Evolutionary conservation across 75 land plant genomes (phyloP), one percentile per base, ranked within the genome.

Genomic region (Selaginella tamariscina): DNA sequence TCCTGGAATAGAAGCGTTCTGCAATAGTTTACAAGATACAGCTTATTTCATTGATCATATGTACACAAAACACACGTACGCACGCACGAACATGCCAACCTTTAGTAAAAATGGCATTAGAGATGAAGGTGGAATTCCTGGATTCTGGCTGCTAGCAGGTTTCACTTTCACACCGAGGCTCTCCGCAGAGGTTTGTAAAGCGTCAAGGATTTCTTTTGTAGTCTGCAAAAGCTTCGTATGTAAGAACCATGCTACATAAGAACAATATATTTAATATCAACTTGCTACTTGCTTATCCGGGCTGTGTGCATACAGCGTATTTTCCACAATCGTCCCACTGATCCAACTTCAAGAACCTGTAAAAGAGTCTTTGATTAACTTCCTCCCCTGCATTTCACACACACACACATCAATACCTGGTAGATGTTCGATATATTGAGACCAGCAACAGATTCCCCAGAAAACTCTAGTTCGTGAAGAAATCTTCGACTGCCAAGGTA

Each of bases 401-500:
- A n/a, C n/a, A n/a, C n/a, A n/a, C n/a, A n/a, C n/a, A n/a, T n/a
- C n/a, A n/a, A n/a, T 21, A 87, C 88, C 84, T 77, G 75, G 31
- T 90, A 78, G 76, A 95, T 85, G 33, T 80, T 66, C 33, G 83
- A 56, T 56, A 70, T 65, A 55, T 83, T 80, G 9, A 95, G 82
- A 56, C 92, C 96, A 26, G 31, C 63, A n/a, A 81, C 82, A 56
- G 70, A 68, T 76, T 79, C 80, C 20, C 81, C 66, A 1, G 77
- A 75, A 27, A 59, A 30, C 64, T 80, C 82, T 56, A 89, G 76
- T 72, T 90, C 88, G 54, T 31, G 69, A 9, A 95, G 69, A 72
- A 90, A 91, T 59, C 81, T 77, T 26, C 99, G 78, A 74, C 99
- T 95, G n/a, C 99, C 99, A 76, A 95, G 84, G 68, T 95, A 95